Conservation (phyloP, 202 grass and related monocot species). For the Digitaria exilis region DNA sequence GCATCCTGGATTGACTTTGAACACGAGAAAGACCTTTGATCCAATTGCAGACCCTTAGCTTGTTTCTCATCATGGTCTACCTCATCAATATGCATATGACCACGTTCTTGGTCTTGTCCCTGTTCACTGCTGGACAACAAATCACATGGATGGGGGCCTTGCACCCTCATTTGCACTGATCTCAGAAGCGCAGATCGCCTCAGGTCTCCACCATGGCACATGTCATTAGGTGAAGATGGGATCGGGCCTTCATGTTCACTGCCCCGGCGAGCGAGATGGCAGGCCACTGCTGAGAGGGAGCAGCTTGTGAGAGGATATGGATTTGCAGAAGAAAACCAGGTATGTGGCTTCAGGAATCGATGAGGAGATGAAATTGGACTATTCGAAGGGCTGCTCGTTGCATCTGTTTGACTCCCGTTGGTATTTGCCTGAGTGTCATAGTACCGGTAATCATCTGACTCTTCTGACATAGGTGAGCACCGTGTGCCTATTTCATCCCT, state of each 20-base stretch:
- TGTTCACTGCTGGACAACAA: slow-evolving; percentile 35
- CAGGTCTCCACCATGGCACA: slow-evolving; percentile 69
- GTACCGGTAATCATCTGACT: slow-evolving; percentile 60
- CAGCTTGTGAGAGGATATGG: slow-evolving; percentile 47
- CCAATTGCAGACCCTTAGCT: slow-evolving; percentile 18
- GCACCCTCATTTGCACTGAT: slow-evolving; percentile 73
- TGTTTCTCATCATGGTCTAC: slow-evolving; percentile 3
- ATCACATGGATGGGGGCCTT: slow-evolving; percentile 31
- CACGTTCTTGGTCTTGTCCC: slow-evolving; percentile 14
- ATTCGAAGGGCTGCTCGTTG: slow-evolving; percentile 34
- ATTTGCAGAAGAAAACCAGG: slow-evolving; percentile 23
- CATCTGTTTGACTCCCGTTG: slow-evolving; percentile 43
- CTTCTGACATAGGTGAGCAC: slow-evolving; percentile 75
- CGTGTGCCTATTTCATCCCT: slow-evolving; percentile 64
- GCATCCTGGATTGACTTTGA: slow-evolving; percentile 45
- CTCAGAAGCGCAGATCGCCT: slow-evolving; percentile 62
- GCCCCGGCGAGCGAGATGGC: slow-evolving; percentile 40
- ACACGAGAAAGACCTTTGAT: slow-evolving; percentile 28
- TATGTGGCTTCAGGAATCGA: slow-evolving; percentile 42
- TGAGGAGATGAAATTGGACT: slow-evolving; percentile 54
- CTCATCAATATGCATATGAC: not conserved
- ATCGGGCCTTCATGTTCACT: slow-evolving; percentile 61
- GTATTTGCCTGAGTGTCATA: slow-evolving; percentile 36
- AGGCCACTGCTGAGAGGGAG: slow-evolving; percentile 48
- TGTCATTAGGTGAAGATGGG: slow-evolving; percentile 76